Base-by-base conservation (phyloP, 2,329 filamentous ascomycete genomes). In the Ophiostoma australiae region DNA sequence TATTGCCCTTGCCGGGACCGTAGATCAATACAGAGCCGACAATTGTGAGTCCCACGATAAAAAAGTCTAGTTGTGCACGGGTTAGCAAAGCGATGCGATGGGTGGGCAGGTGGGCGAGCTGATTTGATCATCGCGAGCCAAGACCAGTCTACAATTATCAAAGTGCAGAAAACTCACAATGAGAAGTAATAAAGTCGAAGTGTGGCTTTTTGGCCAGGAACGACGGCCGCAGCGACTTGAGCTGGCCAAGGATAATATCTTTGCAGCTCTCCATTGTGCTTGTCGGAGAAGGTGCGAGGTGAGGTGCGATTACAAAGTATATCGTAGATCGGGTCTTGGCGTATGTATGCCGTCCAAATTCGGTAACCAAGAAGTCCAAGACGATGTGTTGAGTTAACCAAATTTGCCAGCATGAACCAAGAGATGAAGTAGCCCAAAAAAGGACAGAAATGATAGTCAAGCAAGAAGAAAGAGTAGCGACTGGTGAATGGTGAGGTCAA, bases 151-250 rank as follows among this genome's bases (percentile, higher is more conserved):
- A 20, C 33, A 41, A 10, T 13, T 58, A 27, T 27, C 23, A 58
- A 27, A 27, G 52, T 39, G 63, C 63, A 39, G 20, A 23, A 20
- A 39, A 83, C 87, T 80, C 81, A 92, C 90, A 96, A 77, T 96
- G 92, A 20, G 88, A 83, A 1, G 89, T 89, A 73, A 95, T 93
- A 78, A 94, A 96, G 81, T 92, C 93, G 80, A 94, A 90, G 75
- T 89, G 87, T 20, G 88, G 90, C 75, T 86, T 84, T 76, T 84
- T 87, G 70, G 85, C 84, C 37, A 88, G 75, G 73, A 89, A 87
- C 20, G 85, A 82, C 3, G 86, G 87, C 76, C 85, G 86, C 73
- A 86, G 76, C 72, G 81, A 78, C 78, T 80, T 81, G 73, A 87
- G 71, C 75, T 84, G 81, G 52, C 77, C 78, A 80, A 80, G 80